phyloP scores from a whole-genome alignment of 768 basidiomycete species.

The Vararia minispora region DNA sequence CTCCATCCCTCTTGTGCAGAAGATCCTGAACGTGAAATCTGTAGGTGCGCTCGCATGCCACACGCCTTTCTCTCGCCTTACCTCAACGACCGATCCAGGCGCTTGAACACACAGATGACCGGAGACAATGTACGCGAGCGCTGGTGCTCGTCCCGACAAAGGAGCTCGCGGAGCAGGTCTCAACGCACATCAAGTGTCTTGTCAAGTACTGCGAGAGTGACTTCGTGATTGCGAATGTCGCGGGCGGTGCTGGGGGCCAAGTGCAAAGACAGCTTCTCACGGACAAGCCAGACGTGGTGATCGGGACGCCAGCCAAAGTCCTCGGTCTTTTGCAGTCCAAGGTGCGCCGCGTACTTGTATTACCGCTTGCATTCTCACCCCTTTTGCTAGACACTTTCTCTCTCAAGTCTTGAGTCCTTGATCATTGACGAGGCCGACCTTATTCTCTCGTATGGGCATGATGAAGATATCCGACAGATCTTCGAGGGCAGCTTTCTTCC shows the following conservation, averaged over 20 bases:
- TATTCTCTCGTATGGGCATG: constrained; percentile 93
- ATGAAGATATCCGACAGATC: constrained; percentile 73
- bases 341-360: constrained; percentile 23
- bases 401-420: constrained; percentile 66
- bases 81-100: constrained; percentile 3
- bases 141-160: constrained; percentile 83
- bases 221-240: constrained; percentile 63
- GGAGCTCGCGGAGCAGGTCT: constrained; percentile 88
- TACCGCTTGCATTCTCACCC: not conserved
- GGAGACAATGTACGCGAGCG: constrained; percentile 52
- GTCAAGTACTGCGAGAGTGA: constrained; percentile 72
- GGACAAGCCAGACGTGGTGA: constrained; percentile 70
- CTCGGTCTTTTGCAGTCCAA: constrained; percentile 62
- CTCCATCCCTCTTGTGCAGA: constrained; percentile 83
- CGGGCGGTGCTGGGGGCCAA: constrained; percentile 58
- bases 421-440: constrained; percentile 98
- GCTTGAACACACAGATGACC: constrained; percentile 4
- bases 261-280: constrained; percentile 51
- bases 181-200: constrained; percentile 51
- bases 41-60: constrained; percentile 11
- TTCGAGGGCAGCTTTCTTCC: constrained; percentile 63
- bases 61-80: not conserved
- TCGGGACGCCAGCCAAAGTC: constrained; percentile 68
- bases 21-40: constrained; percentile 67
- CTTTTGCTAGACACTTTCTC: constrained; percentile 42